phyloP scores from a whole-genome alignment of 495 filamentous ascomycete species.

The Parachaetomium inaequale region DNA sequence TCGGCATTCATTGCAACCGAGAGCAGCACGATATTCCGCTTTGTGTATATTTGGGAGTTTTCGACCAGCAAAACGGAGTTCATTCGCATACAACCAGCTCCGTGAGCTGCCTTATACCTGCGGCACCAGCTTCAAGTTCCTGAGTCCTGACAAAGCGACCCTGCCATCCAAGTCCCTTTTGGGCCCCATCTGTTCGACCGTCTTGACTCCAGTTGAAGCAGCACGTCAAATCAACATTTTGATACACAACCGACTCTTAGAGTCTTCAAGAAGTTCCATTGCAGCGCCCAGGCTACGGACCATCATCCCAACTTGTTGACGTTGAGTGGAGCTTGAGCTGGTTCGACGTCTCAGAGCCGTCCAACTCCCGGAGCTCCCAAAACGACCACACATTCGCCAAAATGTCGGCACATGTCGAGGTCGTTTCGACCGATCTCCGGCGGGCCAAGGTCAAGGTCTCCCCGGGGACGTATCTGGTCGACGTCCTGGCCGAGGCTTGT shows the following conservation, averaged over 20 bases:
- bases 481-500: slow-evolving; percentile 84
- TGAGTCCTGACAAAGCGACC: no score
- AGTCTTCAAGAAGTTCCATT: not conserved
- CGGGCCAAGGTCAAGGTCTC: slow-evolving; percentile 77
- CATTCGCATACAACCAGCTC: not conserved
- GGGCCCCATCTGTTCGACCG: no score
- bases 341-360: not conserved
- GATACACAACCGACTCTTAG: no score
- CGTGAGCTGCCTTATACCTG: not conserved
- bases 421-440: slow-evolving; percentile 72
- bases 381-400: slow-evolving; percentile 12
- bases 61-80: not conserved
- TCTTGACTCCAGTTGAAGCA: no score
- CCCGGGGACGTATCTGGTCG: slow-evolving; percentile 72
- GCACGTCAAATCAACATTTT: no score
- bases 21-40: not conserved
- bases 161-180: no score
- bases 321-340: not conserved
- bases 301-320: not conserved
- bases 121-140: no score
- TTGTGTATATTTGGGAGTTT: not conserved
- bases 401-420: slow-evolving; percentile 88
- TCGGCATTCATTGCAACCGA: not conserved
- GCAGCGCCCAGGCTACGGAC: not conserved
- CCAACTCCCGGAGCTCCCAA: not conserved